phyloP scores from a whole-genome alignment of 1,139 yeast species.

The Geotrichum macrosporum region DNA sequence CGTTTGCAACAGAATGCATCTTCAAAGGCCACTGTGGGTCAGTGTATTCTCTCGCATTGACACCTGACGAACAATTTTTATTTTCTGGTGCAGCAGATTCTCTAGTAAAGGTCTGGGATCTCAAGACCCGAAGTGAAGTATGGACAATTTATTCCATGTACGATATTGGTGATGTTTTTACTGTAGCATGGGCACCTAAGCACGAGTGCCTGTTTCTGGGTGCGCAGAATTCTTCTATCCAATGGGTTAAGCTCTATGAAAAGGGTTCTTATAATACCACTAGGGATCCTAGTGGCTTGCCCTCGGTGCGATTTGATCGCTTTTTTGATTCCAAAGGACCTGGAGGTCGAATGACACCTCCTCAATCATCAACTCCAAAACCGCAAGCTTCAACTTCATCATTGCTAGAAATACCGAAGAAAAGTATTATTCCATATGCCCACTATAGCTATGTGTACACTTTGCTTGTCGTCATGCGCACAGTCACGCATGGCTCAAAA shows the following conservation, averaged over 20 bases:
- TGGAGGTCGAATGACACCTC: slow-evolving; percentile 51
- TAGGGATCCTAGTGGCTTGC: slow-evolving; percentile 49
- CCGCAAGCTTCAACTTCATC: slow-evolving; percentile 33
- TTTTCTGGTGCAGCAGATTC: slow-evolving; percentile 92
- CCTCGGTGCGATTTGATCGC: slow-evolving; percentile 75
- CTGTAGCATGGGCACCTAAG: slow-evolving; percentile 64
- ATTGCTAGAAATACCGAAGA: slow-evolving; percentile 62
- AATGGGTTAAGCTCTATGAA: slow-evolving; percentile 56
- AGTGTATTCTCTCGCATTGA: slow-evolving; percentile 62
- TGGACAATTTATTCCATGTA: slow-evolving; percentile 75
- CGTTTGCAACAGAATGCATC: slow-evolving; percentile 50
- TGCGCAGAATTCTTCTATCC: slow-evolving; percentile 83
- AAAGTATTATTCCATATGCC: slow-evolving; percentile 74
- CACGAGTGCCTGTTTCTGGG: slow-evolving; percentile 72
- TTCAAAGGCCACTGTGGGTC: slow-evolving; percentile 47
- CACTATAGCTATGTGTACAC: slow-evolving; percentile 88
- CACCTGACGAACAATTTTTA: slow-evolving; percentile 55
- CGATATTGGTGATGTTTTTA: slow-evolving; percentile 92
- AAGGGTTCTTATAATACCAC: slow-evolving; percentile 32
- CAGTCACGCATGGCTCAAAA: slow-evolving; percentile 8
- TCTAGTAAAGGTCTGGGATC: slow-evolving; percentile 77
- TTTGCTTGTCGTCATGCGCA: slow-evolving; percentile 42
- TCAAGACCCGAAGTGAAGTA: slow-evolving; percentile 40
- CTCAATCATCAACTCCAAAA: slow-evolving; percentile 24
- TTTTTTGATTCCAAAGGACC: slow-evolving; percentile 92